Evolutionary conservation across 164 flowering plant species (phyloP).

Genomic region (Aristolochia fimbriata): DNA sequence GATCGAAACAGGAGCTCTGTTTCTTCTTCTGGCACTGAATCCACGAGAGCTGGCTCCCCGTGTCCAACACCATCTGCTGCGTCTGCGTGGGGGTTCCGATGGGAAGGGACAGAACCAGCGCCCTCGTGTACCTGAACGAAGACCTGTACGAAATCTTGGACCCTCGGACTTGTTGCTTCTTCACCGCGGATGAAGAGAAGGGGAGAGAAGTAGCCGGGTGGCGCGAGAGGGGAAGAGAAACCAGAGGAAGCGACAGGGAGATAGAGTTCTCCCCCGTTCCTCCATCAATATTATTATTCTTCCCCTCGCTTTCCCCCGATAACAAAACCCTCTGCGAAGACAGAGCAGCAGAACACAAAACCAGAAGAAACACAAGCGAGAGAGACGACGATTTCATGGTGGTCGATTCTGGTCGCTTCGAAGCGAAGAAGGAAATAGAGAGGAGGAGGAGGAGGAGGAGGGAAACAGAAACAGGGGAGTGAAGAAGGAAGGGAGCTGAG

Average conservation of each 20-base stretch:
- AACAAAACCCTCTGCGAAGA: not conserved
- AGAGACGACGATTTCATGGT: too few relatives aligned
- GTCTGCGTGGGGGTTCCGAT: conserved; percentile 78
- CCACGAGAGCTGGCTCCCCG: conserved; percentile 86
- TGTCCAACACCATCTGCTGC: conserved; percentile 66
- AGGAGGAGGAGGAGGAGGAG: not conserved
- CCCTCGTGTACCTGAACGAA: conserved; percentile 51
- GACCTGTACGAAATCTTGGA: conserved; percentile 15
- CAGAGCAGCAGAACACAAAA: too few relatives aligned
- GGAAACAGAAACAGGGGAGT: not conserved
- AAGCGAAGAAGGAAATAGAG: not conserved
- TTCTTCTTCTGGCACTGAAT: conserved; percentile 44
- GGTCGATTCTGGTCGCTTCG: too few relatives aligned
- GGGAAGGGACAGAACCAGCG: conserved; percentile 46
- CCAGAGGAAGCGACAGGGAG: not conserved
- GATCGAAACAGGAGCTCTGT: conserved; percentile 29
- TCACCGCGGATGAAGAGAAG: conserved; percentile 5
- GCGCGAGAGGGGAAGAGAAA: conserved; percentile 1
- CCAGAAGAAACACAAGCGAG: too few relatives aligned
- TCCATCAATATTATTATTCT: too few relatives aligned
- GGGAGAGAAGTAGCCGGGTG: conserved; percentile 11
- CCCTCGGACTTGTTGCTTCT: conserved; percentile 2
- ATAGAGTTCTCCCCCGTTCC: too few relatives aligned
- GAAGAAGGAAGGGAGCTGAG: too few relatives aligned
- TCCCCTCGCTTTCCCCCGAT: not conserved